Base-by-base conservation (phyloP, 352 stramenopile species). In the Globisporangium okanoganense region DNA sequence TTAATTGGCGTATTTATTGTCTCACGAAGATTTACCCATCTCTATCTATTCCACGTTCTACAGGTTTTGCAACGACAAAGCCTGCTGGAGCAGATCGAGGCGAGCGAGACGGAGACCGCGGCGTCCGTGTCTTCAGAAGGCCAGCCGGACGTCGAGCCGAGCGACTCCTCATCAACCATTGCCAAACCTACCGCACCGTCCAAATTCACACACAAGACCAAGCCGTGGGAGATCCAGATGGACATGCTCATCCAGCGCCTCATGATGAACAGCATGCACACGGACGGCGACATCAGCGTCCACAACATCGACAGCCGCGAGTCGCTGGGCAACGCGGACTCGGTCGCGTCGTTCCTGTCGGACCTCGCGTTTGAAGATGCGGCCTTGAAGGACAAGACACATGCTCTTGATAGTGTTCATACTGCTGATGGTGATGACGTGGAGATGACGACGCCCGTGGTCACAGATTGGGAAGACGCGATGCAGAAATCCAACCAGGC, bases 181-280 rank as follows among this genome's bases (percentile, higher is more conserved):
- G 4, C 41, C n/a, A 35, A 44, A 12, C 44, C 45, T 7, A 2
- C 13, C 29, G 31, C 20, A 18, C 20, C 9, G 14, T 43, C 12
- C 3, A 44, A 40, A 20, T 50, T 25, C 3, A 24, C 24, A 20
- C 40, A 24, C 52, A 79, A 73, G 55, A 64, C 74, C 56, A 89
- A 88, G 63, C 79, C 76, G 5, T 95, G 85, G 85, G 85, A 95
- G 61, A 63, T 92, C 50, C 82, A 93, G 60, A 92, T 95, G 85
- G 85, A 93, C 59, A 75, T 89, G 64, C 44, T 95, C 29, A 75
- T 95, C 40, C 85, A 95, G 68, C 77, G 75, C 43, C 77, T 95
- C 56, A 95, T 95, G 85, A 72, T 79, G 54, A 94, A 89, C 63
- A 92, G 82, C 59, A 72, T 94, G 16, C 78, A 92, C 63, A 76